phyloP scores from a whole-genome alignment of 495 filamentous ascomycete genomes.

The Baudoinia panamericana region DNA sequence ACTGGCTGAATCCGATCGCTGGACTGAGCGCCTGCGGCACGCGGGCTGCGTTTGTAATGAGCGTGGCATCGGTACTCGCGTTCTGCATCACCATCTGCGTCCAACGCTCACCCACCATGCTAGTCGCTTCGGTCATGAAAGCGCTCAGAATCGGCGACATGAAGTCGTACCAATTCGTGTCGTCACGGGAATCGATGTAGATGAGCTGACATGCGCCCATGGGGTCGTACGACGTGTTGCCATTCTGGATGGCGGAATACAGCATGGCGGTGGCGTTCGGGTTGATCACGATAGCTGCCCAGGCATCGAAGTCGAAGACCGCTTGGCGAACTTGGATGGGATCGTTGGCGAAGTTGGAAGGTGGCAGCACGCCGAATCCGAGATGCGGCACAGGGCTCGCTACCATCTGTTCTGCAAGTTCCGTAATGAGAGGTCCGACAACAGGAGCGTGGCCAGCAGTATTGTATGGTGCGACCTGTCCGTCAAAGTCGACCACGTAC shows the following conservation, averaged over 20 bases:
- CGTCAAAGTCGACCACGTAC: constrained; percentile 25
- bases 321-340: constrained; percentile 45
- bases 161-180: constrained; percentile 41
- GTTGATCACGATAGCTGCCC: constrained; percentile 53
- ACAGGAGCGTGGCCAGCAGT: constrained; percentile 14
- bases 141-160: constrained; percentile 38
- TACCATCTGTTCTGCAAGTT: constrained; percentile 15
- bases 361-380: constrained; percentile 17
- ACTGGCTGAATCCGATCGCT: constrained; percentile 45
- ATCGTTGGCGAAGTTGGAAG: constrained; percentile 44
- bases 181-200: constrained; percentile 45
- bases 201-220: constrained; percentile 47
- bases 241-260: constrained; percentile 40
- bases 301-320: constrained; percentile 49
- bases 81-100: constrained; percentile 31
- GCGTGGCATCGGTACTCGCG: constrained; percentile 25
- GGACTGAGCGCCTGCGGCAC: constrained; percentile 50
- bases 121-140: constrained; percentile 35
- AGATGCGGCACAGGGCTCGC: constrained; percentile 6
- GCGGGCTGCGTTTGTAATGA: constrained; percentile 31
- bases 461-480: constrained; percentile 20
- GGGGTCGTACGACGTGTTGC: constrained; percentile 52
- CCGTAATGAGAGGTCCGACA: constrained; percentile 20
- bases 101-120: constrained; percentile 44
- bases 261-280: constrained; percentile 51